Evolutionary conservation across 164 flowering plant species (phyloP), one percentile per base, ranked within the genome.

Genomic region (Stephania yunnanensis): DNA sequence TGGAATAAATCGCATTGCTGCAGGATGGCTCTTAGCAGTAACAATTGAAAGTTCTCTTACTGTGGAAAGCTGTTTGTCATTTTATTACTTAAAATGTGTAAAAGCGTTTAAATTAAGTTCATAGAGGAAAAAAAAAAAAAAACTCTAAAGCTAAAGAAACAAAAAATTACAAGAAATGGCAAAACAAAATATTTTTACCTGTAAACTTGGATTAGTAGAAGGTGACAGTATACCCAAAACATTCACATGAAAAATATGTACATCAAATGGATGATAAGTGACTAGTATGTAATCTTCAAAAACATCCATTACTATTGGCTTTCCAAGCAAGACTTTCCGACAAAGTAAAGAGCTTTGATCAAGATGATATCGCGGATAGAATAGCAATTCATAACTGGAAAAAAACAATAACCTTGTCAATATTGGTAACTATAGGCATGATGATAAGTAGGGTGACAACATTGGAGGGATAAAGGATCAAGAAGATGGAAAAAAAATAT

Each of bases 1-100:
- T 13, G 98, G 99, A 73, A 95, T 88, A 83, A 95, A 91, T 10
- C 90, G 90, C 97, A 95, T 95, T 48, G 98, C 92, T 64, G 93
- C 93, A 76, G 98, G 99, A 84, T 93, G 97, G 86, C 87, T 89
- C 88, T 95, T 95, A 52, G 94, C 97, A 75, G 97, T 93, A 96
- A 95, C 90, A 81, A 95, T 95, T 74, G 99, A 95, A 73, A 95
- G 96, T 86, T 95, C 98, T 75, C 99, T 92, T 87, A 95, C 99
- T 89, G 97, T 89, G 89, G 96, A 92, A 92, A 95, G 98, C 99
- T 95, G 99, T 95, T 90, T 89, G 95, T 89, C 95, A 95, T 88
- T 85, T 91, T 85, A 93, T 89, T 90, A 91, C 96, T 93, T 95
- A 87, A 85, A 86, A 84, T 78, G 89, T 78, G 87, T 77, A 66